Evolutionary conservation across 768 basidiomycete species (phyloP).

Genomic region (Paxillus rubicundulus): DNA sequence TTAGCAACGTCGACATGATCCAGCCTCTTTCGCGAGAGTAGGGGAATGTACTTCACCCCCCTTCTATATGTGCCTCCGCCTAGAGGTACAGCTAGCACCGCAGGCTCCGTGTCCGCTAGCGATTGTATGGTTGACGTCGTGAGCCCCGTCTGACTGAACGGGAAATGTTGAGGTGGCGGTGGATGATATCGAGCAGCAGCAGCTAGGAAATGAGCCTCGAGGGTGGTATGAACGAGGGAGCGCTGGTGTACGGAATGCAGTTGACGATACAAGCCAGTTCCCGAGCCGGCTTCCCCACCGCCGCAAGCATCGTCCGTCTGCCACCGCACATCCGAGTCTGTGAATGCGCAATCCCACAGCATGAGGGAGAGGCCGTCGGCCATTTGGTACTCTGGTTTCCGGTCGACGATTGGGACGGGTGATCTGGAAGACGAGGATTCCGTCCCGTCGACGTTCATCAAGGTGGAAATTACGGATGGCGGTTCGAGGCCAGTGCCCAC

Average conservation of each 20-base stretch:
- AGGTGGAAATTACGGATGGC: conserved; percentile 62
- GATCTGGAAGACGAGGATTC: conserved; percentile 4
- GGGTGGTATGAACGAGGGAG: conserved; percentile 60
- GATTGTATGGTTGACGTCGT: conserved; percentile 18
- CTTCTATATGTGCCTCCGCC: conserved; percentile 71
- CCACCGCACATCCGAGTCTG: conserved; percentile 69
- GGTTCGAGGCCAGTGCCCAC: conserved; percentile 78
- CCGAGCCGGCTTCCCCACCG: conserved; percentile 23
- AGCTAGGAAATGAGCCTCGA: conserved; percentile 64
- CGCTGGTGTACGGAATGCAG: conserved; percentile 54
- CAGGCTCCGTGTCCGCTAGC: conserved; percentile 14
- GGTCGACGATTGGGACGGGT: conserved; percentile 50
- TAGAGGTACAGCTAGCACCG: conserved; percentile 52
- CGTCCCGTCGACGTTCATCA: conserved; percentile 66
- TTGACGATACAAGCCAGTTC: conserved; percentile 47
- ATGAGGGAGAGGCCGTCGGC: conserved; percentile 88
- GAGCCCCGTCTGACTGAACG: conserved; percentile 29
- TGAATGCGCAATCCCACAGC: conserved; percentile 86
- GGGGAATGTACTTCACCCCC: conserved; percentile 58
- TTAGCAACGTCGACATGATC: conserved; percentile 75
- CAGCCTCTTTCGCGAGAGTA: conserved; percentile 65
- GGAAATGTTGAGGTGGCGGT: conserved; percentile 38
- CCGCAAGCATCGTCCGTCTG: conserved; percentile 46
- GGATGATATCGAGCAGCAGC: conserved; percentile 53
- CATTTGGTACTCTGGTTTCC: conserved; percentile 92